Percentiles rank a stretch among this genome's conserved stretches.
These are phyloP conservation scores for Raphanus sativus DNA, from an alignment of 345 rosid species.

Conservation along the genomic window DNA sequence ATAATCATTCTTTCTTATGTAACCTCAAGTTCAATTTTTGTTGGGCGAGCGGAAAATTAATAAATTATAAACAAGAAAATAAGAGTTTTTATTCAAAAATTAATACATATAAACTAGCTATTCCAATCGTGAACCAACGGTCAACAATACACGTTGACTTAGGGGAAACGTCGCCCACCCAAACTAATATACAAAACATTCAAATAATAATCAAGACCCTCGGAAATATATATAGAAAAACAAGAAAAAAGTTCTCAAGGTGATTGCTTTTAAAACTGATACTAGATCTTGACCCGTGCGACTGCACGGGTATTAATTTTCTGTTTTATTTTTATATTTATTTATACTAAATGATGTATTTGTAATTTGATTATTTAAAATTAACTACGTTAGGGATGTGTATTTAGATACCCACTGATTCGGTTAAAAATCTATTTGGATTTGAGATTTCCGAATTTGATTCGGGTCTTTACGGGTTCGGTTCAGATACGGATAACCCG, in stretches of 20 bases:
- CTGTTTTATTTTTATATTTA: too few relatives aligned
- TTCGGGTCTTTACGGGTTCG: too few relatives aligned
- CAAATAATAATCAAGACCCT: background rate
- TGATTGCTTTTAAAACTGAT: slow-evolving; percentile 21
- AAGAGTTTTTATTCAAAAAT: background rate
- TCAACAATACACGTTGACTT: slow-evolving; percentile 33
- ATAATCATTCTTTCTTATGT: background rate
- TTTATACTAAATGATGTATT: too few relatives aligned
- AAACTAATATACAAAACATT: slow-evolving; percentile 12
- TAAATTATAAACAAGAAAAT: too few relatives aligned
- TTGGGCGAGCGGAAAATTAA: background rate
- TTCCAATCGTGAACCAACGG: slow-evolving; percentile 34
- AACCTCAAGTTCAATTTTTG: background rate
- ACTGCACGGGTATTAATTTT: too few relatives aligned
- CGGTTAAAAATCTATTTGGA: too few relatives aligned
- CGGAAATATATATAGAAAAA: background rate
- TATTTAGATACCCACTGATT: too few relatives aligned
- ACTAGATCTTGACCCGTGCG: too few relatives aligned
- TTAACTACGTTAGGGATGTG: too few relatives aligned
- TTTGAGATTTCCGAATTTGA: too few relatives aligned
- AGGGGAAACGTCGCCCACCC: slow-evolving; percentile 32
- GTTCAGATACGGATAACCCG: too few relatives aligned
- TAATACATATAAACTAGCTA: slow-evolving; percentile 27
- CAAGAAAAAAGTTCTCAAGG: background rate
- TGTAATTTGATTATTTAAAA: too few relatives aligned